Evolutionary conservation across 257 asterid species (phyloP).

Genomic region (Petrea volubilis): DNA sequence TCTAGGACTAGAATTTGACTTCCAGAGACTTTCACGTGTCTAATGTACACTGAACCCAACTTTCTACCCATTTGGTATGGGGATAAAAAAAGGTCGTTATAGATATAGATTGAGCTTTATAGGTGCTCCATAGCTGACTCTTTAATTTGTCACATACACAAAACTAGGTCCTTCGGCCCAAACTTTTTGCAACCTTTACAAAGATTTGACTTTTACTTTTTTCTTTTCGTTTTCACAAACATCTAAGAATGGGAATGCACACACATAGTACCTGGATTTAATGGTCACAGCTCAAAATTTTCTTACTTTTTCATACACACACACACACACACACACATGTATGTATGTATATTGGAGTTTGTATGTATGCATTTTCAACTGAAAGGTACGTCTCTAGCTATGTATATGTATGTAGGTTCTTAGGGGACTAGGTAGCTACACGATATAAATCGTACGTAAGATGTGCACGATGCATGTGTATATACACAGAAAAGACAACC

Average conservation of each 20-base stretch:
- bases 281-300: conserved; percentile 1
- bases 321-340: not conserved
- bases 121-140: not conserved
- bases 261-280: conserved; percentile 21
- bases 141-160: not conserved
- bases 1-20: not conserved
- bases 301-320: not conserved
- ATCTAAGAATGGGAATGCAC: conserved; percentile 13
- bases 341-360: not conserved
- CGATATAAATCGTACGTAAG: not conserved
- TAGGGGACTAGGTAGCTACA: not conserved
- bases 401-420: not conserved
- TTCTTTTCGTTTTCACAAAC: not conserved
- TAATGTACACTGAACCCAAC: not conserved
- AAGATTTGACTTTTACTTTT: not conserved
- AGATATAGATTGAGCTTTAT: too few species aligned
- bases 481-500: conserved; percentile 28
- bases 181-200: conserved; percentile 15
- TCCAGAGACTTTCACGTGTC: not conserved
- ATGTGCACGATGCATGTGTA: conserved; percentile 22
- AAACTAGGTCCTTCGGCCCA: conserved; percentile 15
- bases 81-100: not conserved
- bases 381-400: conserved; percentile 20
- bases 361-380: not conserved
- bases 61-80: conserved; percentile 5